phyloP scores from a whole-genome alignment of 2,329 filamentous ascomycete species.

The Fusarium nodosum region DNA sequence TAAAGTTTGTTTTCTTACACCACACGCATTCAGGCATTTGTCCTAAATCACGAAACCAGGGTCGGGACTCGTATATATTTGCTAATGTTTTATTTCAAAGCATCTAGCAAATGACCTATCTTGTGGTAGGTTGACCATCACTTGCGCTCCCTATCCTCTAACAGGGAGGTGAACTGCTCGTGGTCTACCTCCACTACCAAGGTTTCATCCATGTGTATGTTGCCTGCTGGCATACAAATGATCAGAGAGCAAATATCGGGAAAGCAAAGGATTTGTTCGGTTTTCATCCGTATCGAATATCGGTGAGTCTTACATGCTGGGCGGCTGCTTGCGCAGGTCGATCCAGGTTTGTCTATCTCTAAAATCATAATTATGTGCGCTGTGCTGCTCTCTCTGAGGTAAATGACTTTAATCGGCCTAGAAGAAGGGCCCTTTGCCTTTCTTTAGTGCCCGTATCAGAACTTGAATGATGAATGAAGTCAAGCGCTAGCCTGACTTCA shows the following conservation, averaged over 20 bases:
- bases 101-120: conserved; percentile 20
- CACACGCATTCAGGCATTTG: conserved; percentile 17
- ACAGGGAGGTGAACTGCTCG: conserved; percentile 15
- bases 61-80: conserved; percentile 1
- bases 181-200: not conserved
- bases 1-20: conserved; percentile 35
- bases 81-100: conserved; percentile 24
- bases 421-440: conserved; percentile 41
- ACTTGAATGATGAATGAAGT: conserved; percentile 64
- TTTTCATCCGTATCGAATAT: conserved; percentile 18
- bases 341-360: conserved; percentile 21
- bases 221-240: conserved; percentile 26
- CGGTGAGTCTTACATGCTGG: conserved; percentile 15
- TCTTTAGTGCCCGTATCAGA: conserved; percentile 39
- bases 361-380: conserved; percentile 23
- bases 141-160: conserved; percentile 15
- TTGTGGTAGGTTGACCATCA: conserved; percentile 20
- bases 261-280: conserved; percentile 19
- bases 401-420: conserved; percentile 40
- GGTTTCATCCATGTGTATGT: conserved; percentile 10
- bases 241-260: conserved; percentile 20
- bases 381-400: conserved; percentile 18
- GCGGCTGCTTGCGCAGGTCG: conserved; percentile 27
- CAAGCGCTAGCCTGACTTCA: conserved; percentile 74
- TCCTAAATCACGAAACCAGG: conserved; percentile 5